Conservation (phyloP, 2,329 filamentous ascomycete species). For the Colletotrichum sp. region DNA sequence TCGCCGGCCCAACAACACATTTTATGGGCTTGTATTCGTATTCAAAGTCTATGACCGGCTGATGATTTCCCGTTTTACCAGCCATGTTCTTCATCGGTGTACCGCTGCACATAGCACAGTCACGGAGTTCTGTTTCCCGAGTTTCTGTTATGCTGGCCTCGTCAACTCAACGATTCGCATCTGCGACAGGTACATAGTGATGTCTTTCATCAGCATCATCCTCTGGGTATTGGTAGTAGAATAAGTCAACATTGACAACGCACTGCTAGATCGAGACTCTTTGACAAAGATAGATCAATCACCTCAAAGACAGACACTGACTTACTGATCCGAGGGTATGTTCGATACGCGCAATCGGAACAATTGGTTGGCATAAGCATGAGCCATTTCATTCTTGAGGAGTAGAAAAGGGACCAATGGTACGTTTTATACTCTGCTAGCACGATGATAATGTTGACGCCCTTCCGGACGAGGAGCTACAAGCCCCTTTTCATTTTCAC, state of each 20-base stretch:
- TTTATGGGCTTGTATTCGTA: too few species aligned
- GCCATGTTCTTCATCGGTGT: too few species aligned
- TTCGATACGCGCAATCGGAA: not conserved
- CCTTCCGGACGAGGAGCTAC: not conserved
- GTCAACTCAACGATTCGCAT: too few species aligned
- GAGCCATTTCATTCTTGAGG: not conserved
- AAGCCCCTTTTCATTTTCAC: not conserved
- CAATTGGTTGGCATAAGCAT: not conserved
- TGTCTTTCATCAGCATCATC: not conserved
- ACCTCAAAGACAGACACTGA: not conserved
- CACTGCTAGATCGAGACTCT: not conserved
- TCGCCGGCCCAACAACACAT: too few species aligned
- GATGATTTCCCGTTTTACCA: too few species aligned
- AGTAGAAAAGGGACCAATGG: not conserved
- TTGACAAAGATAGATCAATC: fast-evolving
- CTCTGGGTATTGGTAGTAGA: not conserved
- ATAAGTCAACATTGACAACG: not conserved
- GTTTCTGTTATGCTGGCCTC: too few species aligned
- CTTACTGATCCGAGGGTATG: not conserved
- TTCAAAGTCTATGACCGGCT: too few species aligned
- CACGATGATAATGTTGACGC: not conserved
- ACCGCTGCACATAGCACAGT: too few species aligned
- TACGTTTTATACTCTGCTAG: not conserved
- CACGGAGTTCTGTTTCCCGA: too few species aligned
- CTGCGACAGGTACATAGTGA: not conserved